Conservation (phyloP, 2,329 filamentous ascomycete genomes). For the Paraphaeosphaeria sporulosa region DNA sequence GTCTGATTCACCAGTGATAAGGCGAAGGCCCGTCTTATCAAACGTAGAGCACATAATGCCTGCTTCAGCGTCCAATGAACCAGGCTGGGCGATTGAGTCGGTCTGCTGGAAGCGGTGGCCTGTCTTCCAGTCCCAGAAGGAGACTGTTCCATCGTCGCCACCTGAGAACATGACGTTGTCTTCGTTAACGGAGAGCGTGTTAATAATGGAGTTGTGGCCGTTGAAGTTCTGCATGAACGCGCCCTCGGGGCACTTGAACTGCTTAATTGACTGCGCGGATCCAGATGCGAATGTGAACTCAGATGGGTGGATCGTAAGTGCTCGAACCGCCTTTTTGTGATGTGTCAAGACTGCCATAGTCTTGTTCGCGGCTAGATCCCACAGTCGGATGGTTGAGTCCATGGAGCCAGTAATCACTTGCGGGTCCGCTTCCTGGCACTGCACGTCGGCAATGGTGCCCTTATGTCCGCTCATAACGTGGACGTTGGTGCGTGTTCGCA, state of each 20-base stretch:
- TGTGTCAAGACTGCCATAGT: conserved; percentile 95
- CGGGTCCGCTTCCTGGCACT: conserved; percentile 95
- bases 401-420: conserved; percentile 95
- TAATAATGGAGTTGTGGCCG: conserved; percentile 95
- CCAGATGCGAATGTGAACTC: conserved; percentile 97
- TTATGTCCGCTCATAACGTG: conserved; percentile 93
- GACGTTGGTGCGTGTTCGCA: conserved; percentile 90
- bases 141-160: conserved; percentile 94
- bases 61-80: conserved; percentile 90
- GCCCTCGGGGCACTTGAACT: conserved; percentile 98
- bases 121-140: conserved; percentile 99
- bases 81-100: conserved; percentile 92
- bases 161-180: conserved; percentile 96
- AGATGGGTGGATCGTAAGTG: conserved; percentile 81
- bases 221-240: conserved; percentile 99
- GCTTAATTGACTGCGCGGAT: conserved; percentile 93
- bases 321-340: conserved; percentile 96
- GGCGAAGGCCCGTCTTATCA: conserved; percentile 83
- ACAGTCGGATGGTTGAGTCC: conserved; percentile 71
- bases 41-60: conserved; percentile 96
- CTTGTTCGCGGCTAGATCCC: conserved; percentile 96
- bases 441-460: conserved; percentile 84
- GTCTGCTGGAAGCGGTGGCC: conserved; percentile 89
- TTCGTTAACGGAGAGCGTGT: conserved; percentile 90
- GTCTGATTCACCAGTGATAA: conserved; percentile 95